A percentile compares a stretch with the other conserved stretches of the same genome.
These are phyloP conservation scores for Phlebopus sp. DNA, from an alignment of 1,284 basidiomycete species.

Conservation along the genomic window DNA sequence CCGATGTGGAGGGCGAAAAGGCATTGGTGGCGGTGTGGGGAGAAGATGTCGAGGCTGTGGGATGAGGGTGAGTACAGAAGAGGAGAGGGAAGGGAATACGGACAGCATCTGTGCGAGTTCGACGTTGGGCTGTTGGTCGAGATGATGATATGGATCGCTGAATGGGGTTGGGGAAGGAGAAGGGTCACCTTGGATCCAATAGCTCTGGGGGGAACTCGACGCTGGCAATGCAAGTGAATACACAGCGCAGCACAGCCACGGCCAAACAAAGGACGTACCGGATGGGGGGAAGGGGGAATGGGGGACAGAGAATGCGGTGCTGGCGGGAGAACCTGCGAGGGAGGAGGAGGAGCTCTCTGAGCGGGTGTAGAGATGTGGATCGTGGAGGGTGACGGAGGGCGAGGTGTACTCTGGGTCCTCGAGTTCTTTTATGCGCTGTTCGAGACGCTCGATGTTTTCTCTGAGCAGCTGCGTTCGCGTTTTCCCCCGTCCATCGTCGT, in stretches of 20 bases:
- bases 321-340: slow-evolving; percentile 54
- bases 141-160: slow-evolving; percentile 45
- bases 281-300: slow-evolving; percentile 59
- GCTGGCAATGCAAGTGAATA: slow-evolving; percentile 11
- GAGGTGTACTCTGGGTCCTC: slow-evolving; percentile 59
- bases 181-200: slow-evolving; percentile 36
- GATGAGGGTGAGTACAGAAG: slow-evolving; percentile 12
- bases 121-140: slow-evolving; percentile 52
- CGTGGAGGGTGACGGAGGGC: slow-evolving; percentile 48
- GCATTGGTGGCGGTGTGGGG: slow-evolving; percentile 71
- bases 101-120: slow-evolving; percentile 68
- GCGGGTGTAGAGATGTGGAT: slow-evolving; percentile 48
- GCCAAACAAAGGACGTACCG: slow-evolving; percentile 32
- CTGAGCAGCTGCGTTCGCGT: slow-evolving; percentile 60
- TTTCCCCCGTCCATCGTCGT: slow-evolving; percentile 64
- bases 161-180: slow-evolving; percentile 49
- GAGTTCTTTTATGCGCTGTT: slow-evolving; percentile 54
- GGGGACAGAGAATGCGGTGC: slow-evolving; percentile 54
- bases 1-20: slow-evolving; percentile 67
- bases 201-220: slow-evolving; percentile 26
- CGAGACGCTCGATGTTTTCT: slow-evolving; percentile 55
- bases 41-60: slow-evolving; percentile 65
- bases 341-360: slow-evolving; percentile 66
- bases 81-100: slow-evolving; percentile 24
- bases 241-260: no score